Percentiles rank a stretch among this genome's conserved stretches.
Evolutionary conservation across 139 green algal species (phyloP).

Genomic region (Raphidocelis subcapitata): DNA sequence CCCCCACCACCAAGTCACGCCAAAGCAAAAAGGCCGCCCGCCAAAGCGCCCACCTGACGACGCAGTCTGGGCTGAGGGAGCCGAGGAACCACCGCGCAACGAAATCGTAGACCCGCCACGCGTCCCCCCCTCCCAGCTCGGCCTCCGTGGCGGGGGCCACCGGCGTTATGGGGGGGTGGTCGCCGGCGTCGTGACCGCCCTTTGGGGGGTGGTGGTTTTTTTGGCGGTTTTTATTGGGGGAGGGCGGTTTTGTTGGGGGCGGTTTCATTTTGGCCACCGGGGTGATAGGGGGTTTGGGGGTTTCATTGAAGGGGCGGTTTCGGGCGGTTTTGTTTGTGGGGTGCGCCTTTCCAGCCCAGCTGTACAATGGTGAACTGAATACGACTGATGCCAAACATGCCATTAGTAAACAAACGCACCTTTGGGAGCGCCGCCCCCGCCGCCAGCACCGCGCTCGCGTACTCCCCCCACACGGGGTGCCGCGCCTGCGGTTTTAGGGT

Average conservation of each 20-base stretch:
- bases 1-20: no score
- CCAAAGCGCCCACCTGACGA: no score
- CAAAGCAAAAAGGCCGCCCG: no score
- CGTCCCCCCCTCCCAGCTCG: conserved; percentile 75
- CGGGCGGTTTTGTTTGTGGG: no score
- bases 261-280: no score
- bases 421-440: conserved; percentile 48
- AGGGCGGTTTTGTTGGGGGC: no score
- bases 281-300: no score
- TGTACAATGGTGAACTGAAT: no score
- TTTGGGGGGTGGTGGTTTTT: not conserved
- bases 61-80: conserved; percentile 38
- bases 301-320: no score
- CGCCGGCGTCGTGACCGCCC: conserved; percentile 71
- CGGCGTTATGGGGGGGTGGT: conserved; percentile 94
- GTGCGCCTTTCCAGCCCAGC: no score
- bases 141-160: conserved; percentile 62
- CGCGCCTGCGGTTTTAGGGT: conserved; percentile 53
- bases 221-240: no score
- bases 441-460: conserved; percentile 59
- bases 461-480: conserved; percentile 82
- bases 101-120: conserved; percentile 90
- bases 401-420: conserved; percentile 30
- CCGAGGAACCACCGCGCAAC: conserved; percentile 83
- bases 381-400: not conserved